phyloP scores from a whole-genome alignment of 2,329 filamentous ascomycete species.

The Colletotrichum tabaci region DNA sequence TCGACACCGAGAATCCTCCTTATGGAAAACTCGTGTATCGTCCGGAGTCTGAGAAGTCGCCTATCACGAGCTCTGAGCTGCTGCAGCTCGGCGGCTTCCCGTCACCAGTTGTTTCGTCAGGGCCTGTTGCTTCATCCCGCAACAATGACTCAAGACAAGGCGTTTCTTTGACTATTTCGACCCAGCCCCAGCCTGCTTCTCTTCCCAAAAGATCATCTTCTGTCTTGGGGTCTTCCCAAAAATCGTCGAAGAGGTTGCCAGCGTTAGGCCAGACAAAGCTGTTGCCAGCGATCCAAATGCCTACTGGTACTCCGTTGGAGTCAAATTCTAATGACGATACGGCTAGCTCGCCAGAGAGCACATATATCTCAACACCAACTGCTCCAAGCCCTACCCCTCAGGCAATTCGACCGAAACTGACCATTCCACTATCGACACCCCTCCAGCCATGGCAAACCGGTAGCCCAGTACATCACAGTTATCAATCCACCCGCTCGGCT shows the following conservation, averaged over 20 bases:
- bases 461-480: not conserved
- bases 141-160: no score
- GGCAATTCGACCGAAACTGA: constrained; percentile 48
- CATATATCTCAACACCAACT: constrained; percentile 50
- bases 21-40: constrained; percentile 61
- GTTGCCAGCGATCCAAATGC: not conserved
- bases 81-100: no score
- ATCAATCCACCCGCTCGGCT: not conserved
- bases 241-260: no score
- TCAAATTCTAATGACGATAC: not conserved
- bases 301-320: not conserved
- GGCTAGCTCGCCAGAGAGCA: no score
- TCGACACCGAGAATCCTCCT: constrained; percentile 70
- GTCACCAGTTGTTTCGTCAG: no score
- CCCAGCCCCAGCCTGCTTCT: no score
- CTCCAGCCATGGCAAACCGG: not conserved
- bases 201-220: no score
- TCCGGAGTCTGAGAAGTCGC: not conserved
- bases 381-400: constrained; percentile 53
- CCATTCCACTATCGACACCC: not conserved
- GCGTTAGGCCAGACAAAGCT: no score
- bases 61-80: not conserved
- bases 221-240: no score
- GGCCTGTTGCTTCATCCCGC: not conserved
- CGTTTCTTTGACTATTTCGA: no score